Evolutionary conservation across 208 protist species (phyloP), one percentile per base, ranked within the genome.

Genomic region (Crithidia expoeki): DNA sequence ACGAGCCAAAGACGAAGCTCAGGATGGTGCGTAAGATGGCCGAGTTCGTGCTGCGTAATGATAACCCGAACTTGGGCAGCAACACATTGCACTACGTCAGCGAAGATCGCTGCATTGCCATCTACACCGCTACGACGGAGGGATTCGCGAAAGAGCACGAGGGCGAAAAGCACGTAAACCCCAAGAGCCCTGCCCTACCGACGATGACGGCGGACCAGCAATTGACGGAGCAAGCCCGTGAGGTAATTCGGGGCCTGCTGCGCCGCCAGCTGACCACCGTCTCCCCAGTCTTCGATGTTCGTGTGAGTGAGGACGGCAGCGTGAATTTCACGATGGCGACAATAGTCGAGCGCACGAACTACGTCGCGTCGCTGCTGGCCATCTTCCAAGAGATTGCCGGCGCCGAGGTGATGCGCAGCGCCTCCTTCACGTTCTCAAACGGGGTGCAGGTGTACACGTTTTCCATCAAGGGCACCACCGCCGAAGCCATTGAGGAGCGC

Each of bases 371-470:
- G 55, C 76, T 94, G 56, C 74, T 82, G 38, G 44, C 86, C 61
- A 76, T 91, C 58, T 87, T 91, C 53, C 76, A 92, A 60, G 88
- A 93, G 75, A 88, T 85, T 50, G 49, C 75, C 38, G 76, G 78
- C n/a, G 73, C 74, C 2, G 75, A 84, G 65, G 79, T 92, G 50
- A 49, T 83, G 56, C 73, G 71, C 33, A 78, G 77, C 59, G 75
- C 81, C 32, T 87, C 70, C 51, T 87, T 90, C 75, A 88, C 75
- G 60, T 95, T 97, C 78, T 74, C 86, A 50, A 97, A 94, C 77
- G 86, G 83, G 32, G 71, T 83, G 53, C 79, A 84, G 62, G 74
- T 92, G 53, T 97, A 97, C 79, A 79, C 62, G 52, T 88, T 95
- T 61, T 76, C 85, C 58, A 46, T 95, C 52, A 28, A 57, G 14